Conservation (phyloP, 257 asterid genomes). For the Paulownia fortunei region DNA sequence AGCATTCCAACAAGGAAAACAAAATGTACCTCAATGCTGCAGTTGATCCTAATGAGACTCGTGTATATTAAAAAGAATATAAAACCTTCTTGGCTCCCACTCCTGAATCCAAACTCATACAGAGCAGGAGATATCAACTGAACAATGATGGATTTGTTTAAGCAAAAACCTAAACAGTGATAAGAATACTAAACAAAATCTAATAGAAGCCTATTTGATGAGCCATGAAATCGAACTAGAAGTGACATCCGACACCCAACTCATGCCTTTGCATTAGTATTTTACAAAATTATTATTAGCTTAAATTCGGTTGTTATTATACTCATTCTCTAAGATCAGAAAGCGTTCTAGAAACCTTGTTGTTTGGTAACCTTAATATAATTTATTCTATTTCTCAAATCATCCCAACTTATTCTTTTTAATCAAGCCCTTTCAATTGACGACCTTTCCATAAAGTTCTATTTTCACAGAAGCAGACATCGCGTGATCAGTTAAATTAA, state of each 20-base stretch:
- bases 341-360: not conserved
- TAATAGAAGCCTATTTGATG: not conserved
- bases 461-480: not conserved
- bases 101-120: not conserved
- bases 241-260: not conserved
- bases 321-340: not conserved
- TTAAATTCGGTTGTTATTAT: not conserved
- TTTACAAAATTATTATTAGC: not conserved
- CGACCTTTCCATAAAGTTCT: not conserved
- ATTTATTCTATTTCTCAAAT: constrained; percentile 25
- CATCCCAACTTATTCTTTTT: not conserved
- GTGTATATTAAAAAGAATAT: not conserved
- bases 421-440: constrained; percentile 19
- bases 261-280: not conserved
- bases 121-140: not conserved
- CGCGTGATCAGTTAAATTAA: not conserved
- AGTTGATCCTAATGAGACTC: not conserved
- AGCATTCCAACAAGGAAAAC: constrained; percentile 15
- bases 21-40: not conserved
- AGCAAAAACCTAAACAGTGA: not conserved
- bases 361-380: not conserved
- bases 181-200: not conserved
- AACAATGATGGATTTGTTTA: not conserved
- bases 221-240: not conserved
- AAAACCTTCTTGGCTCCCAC: not conserved